These are phyloP conservation scores for Artemisia tridentata DNA, from an alignment of 129 eudicot genomes.

Conservation along the genomic window DNA sequence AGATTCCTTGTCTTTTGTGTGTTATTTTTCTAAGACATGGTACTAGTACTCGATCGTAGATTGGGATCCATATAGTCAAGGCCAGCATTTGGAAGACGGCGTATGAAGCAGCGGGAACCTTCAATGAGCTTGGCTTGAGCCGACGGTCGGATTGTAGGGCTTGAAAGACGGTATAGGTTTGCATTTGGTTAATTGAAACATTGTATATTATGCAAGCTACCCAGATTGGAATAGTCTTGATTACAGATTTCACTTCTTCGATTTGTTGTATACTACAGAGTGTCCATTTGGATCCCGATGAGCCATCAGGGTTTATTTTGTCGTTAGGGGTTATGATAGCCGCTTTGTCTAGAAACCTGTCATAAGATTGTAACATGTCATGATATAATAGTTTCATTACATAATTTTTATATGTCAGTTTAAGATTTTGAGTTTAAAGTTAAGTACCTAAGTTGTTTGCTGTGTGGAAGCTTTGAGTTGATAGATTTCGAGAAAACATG, in stretches of 20 bases:
- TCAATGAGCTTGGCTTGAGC: constrained; percentile 30
- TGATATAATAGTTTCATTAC: not conserved
- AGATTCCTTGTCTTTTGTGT: constrained; percentile 52
- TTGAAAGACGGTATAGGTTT: constrained; percentile 53
- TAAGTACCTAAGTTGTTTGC: constrained; percentile 46
- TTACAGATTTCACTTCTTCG: constrained; percentile 63
- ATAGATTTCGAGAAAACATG: constrained; percentile 33
- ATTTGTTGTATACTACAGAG: constrained; percentile 67
- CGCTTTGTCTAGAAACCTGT: constrained; percentile 51
- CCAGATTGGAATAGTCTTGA: constrained; percentile 63
- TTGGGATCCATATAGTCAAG: constrained; percentile 58
- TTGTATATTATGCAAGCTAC: constrained; percentile 43
- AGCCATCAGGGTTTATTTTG: constrained; percentile 49
- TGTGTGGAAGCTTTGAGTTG: constrained; percentile 48
- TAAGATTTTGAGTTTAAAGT: too few relatives aligned
- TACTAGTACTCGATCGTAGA: constrained; percentile 52
- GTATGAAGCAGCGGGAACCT: constrained; percentile 65
- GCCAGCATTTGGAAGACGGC: constrained; percentile 50
- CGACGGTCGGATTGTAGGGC: constrained; percentile 58
- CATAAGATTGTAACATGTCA: constrained; percentile 6
- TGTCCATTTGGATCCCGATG: constrained; percentile 53
- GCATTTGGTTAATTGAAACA: constrained; percentile 38
- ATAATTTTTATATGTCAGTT: not conserved
- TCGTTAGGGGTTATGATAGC: constrained; percentile 52
- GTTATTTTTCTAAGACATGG: constrained; percentile 55